Conservation (phyloP, 2,329 filamentous ascomycete genomes). For the Aschersonia sp. region DNA sequence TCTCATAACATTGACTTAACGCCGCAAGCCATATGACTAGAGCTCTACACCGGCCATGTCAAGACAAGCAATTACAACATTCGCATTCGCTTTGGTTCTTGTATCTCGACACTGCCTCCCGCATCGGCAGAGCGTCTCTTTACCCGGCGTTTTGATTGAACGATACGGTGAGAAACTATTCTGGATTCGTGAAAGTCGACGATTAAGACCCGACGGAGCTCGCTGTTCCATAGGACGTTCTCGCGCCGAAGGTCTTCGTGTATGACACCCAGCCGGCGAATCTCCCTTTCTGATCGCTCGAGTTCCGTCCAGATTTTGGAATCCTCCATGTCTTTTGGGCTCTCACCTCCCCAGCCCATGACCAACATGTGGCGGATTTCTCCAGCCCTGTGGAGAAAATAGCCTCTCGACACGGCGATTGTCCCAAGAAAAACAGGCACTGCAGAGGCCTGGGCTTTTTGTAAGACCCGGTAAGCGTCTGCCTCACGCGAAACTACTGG, state of each 20-base stretch:
- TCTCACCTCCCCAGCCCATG: constrained; percentile 2
- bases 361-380: constrained; percentile 3
- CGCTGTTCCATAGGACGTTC: constrained; percentile 1
- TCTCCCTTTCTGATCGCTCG: background rate
- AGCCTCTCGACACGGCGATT: background rate
- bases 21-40: too few relatives aligned
- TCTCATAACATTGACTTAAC: too few relatives aligned
- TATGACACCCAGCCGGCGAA: background rate
- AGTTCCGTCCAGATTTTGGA: background rate
- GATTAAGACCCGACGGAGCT: background rate
- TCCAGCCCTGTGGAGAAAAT: constrained; percentile 1
- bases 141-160: too few relatives aligned
- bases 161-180: too few relatives aligned
- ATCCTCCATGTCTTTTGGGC: background rate
- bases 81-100: too few relatives aligned
- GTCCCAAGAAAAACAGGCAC: constrained; percentile 3
- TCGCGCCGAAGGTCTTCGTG: background rate
- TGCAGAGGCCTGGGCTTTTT: constrained; percentile 1
- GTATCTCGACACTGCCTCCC: too few relatives aligned
- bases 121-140: too few relatives aligned
- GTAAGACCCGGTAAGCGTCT: background rate
- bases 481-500: constrained; percentile 1
- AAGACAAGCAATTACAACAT: too few relatives aligned
- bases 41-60: too few relatives aligned
- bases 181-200: constrained; percentile 2